phyloP scores from a whole-genome alignment of 176 grass and related monocot species.

The Triticum aestivum region IWGSC_CS_RefSeq_v2.1 NC_057808.1:32507825-32508324 shows the following conservation, averaged over 20 bases:
- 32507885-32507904: slow-evolving; percentile 81
- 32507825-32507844: slow-evolving; percentile 80
- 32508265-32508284: slow-evolving; percentile 10
- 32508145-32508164: slow-evolving; percentile 72
- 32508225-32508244: slow-evolving; percentile 64
- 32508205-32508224: slow-evolving; percentile 67
- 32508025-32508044: slow-evolving; percentile 72
- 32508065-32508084: slow-evolving; percentile 85
- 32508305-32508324: slow-evolving; percentile 98
- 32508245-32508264: slow-evolving; percentile 49
- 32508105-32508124: slow-evolving; percentile 2
- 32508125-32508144: slow-evolving; percentile 16
- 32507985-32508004: slow-evolving; percentile 82
- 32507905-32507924: slow-evolving; percentile 83
- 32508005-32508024: slow-evolving; percentile 83
- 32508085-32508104: slow-evolving; percentile 55
- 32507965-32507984: slow-evolving; percentile 45
- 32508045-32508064: slow-evolving; percentile 76
- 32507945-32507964: slow-evolving; percentile 73
- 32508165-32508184: slow-evolving; percentile 74
- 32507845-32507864: slow-evolving; percentile 37
- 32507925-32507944: slow-evolving; percentile 87
- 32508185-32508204: slow-evolving; percentile 74
- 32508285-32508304: slow-evolving; percentile 39
- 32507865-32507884: slow-evolving; percentile 2